A percentile compares a stretch with the other conserved stretches of the same genome.
phyloP scores from a whole-genome alignment of 257 asterid species.

The Solanum sitiens region DNA sequence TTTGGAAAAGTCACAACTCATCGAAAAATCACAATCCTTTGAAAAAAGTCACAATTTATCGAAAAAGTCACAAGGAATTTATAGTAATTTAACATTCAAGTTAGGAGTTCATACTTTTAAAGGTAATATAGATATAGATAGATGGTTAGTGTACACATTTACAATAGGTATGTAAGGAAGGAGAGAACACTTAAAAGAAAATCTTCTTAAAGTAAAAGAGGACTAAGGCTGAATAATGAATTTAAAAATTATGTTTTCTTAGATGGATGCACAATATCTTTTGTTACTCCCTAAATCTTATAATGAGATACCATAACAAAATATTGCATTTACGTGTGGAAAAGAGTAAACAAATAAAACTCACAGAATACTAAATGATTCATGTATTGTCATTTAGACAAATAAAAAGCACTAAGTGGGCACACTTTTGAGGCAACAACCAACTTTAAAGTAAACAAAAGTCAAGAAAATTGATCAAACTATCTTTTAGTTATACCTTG shows the following conservation, averaged over 20 bases:
- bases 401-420: neutral
- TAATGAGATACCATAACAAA: neutral
- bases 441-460: neutral
- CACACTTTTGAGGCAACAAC: neutral
- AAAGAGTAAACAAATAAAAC: neutral
- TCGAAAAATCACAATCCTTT: too few relatives aligned
- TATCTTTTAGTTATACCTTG: neutral
- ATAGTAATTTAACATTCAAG: too few relatives aligned
- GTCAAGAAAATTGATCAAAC: neutral
- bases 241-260: neutral
- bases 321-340: neutral
- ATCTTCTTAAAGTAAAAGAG: neutral
- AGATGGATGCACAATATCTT: neutral
- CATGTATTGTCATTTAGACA: neutral
- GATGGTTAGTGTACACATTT: neutral
- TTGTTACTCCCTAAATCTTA: neutral
- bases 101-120: too few relatives aligned
- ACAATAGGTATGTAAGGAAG: neutral
- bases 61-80: too few relatives aligned
- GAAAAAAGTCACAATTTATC: too few relatives aligned
- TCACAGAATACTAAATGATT: neutral
- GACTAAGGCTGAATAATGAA: neutral
- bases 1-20: too few relatives aligned
- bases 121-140: too few relatives aligned
- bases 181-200: neutral